Evolutionary conservation across 768 basidiomycete species (phyloP), one percentile per base, ranked within the genome.

Genomic region (Sutorius australiensis): DNA sequence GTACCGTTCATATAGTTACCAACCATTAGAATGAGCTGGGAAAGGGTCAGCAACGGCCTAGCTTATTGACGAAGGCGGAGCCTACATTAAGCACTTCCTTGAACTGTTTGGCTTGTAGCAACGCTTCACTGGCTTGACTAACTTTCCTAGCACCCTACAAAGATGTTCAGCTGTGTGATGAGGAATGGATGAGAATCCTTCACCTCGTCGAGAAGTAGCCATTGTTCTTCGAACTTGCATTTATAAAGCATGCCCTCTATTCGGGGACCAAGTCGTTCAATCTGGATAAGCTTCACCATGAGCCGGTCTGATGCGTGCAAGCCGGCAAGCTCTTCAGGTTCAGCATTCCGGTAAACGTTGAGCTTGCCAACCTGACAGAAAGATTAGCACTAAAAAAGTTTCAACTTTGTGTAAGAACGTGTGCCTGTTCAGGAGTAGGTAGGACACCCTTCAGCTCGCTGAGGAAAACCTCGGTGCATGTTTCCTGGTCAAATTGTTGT

Each of bases 1-100:
- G 92, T 88, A 6, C 94, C 92, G 66, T 99, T 99, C 87, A 98
- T 94, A 69, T 93, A 99, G 68, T 99, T 99, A 39, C 95, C 95
- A 60, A 99, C 83, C 61, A 95, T 79, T 13, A 99, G 84, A 58
- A 98, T 97, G 38, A 99, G 80, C 87, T 87, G 48, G 17, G 40
- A 6, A 5, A 38, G 40, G 24, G 44, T 60, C 37, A 62, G 33
- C 11, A n/a, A 34, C 31, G 40, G 14, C 17, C 40, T 28, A 19
- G 50, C 42, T 33, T 28, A 27, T 21, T 37, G 32, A 34, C 0
- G 42, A 32, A n/a, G 64, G 80, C 11, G 54, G 62, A 40, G 46
- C 54, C 38, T 59, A 92, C 92, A 58, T 83, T 93, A 47, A 98
- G 80, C 30, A 98, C 73, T 66, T 95, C 87, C 62, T 93, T 93